These are phyloP conservation scores for Coemansia sp. DNA, from an alignment of 192 early-diverging fungal genomes.

Conservation along the genomic window DNA sequence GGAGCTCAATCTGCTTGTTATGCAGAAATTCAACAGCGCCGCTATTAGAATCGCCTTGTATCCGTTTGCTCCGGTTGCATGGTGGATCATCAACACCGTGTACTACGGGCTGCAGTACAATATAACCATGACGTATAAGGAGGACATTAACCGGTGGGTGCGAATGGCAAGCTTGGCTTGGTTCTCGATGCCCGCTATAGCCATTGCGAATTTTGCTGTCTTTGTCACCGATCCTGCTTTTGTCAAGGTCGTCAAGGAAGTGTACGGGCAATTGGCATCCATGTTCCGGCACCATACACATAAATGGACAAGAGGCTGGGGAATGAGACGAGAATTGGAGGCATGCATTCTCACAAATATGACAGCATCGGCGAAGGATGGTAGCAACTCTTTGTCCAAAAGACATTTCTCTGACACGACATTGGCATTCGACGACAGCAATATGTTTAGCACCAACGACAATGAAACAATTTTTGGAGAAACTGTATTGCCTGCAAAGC, in stretches of 20 bases:
- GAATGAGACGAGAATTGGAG: not conserved
- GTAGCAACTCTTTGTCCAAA: not conserved
- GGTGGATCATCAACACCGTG: slow-evolving; percentile 17
- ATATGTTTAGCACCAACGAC: not conserved
- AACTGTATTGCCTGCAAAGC: not conserved
- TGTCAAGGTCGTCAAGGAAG: slow-evolving; percentile 16
- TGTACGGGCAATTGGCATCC: not conserved
- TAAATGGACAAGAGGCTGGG: not conserved
- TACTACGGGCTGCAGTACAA: slow-evolving; percentile 29
- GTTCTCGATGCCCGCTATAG: slow-evolving; percentile 17
- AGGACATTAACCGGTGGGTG: slow-evolving; percentile 9
- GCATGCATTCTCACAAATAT: not conserved
- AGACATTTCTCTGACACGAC: not conserved
- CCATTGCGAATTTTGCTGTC: slow-evolving; percentile 25
- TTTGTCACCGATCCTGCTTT: slow-evolving; percentile 38
- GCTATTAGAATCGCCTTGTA: slow-evolving; percentile 41
- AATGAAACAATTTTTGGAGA: not conserved
- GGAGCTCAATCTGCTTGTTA: slow-evolving; percentile 13
- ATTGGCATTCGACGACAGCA: not conserved
- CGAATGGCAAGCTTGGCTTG: slow-evolving; percentile 15
- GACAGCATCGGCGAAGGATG: not conserved
- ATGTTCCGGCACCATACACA: not conserved
- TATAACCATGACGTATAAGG: slow-evolving; percentile 21
- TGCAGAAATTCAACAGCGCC: slow-evolving; percentile 35
- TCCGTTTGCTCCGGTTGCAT: slow-evolving; percentile 23